Evolutionary conservation across 202 grass and related monocot species (phyloP), one percentile per base, ranked within the genome.

Genomic region (Brachypodium distachyon): DNA sequence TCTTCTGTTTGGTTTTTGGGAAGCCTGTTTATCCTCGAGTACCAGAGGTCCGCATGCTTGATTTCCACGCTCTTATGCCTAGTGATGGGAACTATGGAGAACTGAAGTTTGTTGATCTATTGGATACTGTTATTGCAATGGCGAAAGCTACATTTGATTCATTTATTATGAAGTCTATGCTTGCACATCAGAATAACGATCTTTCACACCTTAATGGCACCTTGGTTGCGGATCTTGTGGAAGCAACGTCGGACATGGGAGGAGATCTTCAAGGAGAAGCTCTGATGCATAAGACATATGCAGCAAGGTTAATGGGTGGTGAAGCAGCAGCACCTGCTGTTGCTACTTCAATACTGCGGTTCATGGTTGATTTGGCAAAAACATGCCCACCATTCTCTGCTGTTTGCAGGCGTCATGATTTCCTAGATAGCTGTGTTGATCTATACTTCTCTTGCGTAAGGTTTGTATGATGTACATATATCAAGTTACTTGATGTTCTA

Each of bases 41-140:
- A 31, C 96, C 96, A 17, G 96, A 99, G 82, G 96, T 99, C 36
- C 91, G 96, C 48, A 99, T 99, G 92, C 92, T 99, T 87, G 96
- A 99, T 78, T 99, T 99, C 60, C 92, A 96, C 60, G 87, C 92
- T 46, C 92, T 99, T 68, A 93, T 99, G 90, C 90, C 92, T 67
- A 99, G 83, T 65, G 96, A 99, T 87, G 92, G 90, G 79, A 99
- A 96, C 75, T 99, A 85, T n/a, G 92, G 85, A 26, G 92, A 99
- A 42, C 85, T 99, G 67, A 91, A 99, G 72, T 99, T 96, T 81
- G 90, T 96, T 58, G 92, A 99, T 62, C 78, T 99, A 76, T 84
- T 99, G 82, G 96, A 99, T 82, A 99, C 87, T 68, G 59, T 99
- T 42, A 82, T 93, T 81, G 81, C 85, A 40, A 99, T 99, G 92